phyloP scores from a whole-genome alignment of 345 rosid species.

The Atalantia buxifolia region DNA sequence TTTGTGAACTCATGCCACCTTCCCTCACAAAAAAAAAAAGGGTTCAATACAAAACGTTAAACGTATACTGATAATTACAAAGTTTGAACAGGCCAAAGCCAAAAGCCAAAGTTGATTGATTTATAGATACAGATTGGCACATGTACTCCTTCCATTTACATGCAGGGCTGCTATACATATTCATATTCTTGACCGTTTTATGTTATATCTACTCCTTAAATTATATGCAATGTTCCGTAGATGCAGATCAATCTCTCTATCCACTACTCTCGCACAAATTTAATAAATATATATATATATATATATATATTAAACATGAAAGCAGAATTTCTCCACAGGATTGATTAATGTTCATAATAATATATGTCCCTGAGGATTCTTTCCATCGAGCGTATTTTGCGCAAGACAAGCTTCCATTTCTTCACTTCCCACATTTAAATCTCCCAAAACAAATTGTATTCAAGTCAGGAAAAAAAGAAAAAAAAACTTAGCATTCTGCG shows the following conservation, averaged over 20 bases:
- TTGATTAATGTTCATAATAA: not conserved
- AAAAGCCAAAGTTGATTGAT: slow-evolving; percentile 2
- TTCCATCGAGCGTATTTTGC: slow-evolving; percentile 19
- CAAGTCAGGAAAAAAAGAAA: not conserved
- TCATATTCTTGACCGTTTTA: not conserved
- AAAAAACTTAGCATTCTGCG: not conserved
- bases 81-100: not conserved
- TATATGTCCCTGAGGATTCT: slow-evolving; percentile 22
- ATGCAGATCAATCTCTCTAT: not conserved
- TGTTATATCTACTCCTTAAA: not conserved
- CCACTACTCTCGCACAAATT: not conserved
- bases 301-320: not conserved
- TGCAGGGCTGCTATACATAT: not conserved
- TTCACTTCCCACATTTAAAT: slow-evolving; percentile 9
- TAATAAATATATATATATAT: not conserved
- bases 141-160: slow-evolving; percentile 3
- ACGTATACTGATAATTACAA: not conserved
- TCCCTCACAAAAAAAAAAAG: not conserved
- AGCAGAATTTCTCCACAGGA: slow-evolving; percentile 10
- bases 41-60: not conserved
- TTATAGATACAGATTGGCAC: slow-evolving; percentile 1
- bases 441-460: slow-evolving; percentile 9
- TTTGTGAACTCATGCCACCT: slow-evolving; percentile 29
- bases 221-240: not conserved
- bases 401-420: slow-evolving; percentile 34